phyloP scores from a whole-genome alignment of 129 eudicot genomes.

The Ambrosia trifida region DNA sequence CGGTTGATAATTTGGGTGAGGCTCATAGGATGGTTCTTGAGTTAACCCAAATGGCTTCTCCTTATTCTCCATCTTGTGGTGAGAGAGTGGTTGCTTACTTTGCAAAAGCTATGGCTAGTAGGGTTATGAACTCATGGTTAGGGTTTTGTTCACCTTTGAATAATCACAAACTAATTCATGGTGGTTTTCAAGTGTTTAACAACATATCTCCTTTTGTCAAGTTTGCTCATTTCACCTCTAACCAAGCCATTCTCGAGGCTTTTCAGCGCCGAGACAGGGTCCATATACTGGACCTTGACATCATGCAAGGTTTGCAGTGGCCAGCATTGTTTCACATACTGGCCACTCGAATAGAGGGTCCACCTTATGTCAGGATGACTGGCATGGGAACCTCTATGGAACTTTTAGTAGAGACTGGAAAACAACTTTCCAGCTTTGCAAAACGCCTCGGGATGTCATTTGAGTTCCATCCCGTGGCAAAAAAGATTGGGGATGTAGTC shows the following conservation, averaged over 20 bases:
- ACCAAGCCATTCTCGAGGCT: conserved; percentile 84
- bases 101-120: conserved; percentile 73
- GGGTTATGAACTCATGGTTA: conserved; percentile 77
- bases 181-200: conserved; percentile 68
- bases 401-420: conserved; percentile 60
- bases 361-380: conserved; percentile 73
- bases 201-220: conserved; percentile 73
- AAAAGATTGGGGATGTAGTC: conserved; percentile 48
- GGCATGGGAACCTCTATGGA: conserved; percentile 71
- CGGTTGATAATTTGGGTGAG: conserved; percentile 81
- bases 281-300: conserved; percentile 79
- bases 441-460: conserved; percentile 74
- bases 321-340: conserved; percentile 80
- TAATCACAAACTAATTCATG: conserved; percentile 54
- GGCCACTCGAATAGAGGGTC: conserved; percentile 77
- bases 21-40: conserved; percentile 77
- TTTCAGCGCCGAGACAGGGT: conserved; percentile 58
- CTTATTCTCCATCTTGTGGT: conserved; percentile 73
- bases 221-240: conserved; percentile 82
- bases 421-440: conserved; percentile 71
- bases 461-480: conserved; percentile 62
- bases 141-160: conserved; percentile 70
- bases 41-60: conserved; percentile 72
- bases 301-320: conserved; percentile 95
- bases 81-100: conserved; percentile 82